Evolutionary conservation across 805 yeast species (phyloP), one percentile per base, ranked within the genome.

Genomic region (Sugiyamaella americana): DNA sequence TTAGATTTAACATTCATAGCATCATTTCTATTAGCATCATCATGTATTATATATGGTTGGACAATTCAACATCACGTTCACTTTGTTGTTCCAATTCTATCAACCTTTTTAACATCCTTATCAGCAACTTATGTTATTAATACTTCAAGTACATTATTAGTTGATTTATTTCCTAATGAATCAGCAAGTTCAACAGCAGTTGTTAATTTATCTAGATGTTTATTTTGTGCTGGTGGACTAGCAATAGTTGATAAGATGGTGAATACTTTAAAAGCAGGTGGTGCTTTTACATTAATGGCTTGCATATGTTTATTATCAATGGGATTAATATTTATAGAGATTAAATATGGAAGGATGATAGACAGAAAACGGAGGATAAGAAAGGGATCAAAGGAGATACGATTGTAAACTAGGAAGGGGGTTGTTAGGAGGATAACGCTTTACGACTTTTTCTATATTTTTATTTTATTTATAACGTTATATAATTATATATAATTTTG

Each of bases 151-250:
- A 84, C 93, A 0, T 63, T 87, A 36, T 61, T 86, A 46, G 84
- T 87, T n/a, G 96, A 88, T 58, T 59, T 87, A 48, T 80, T 74
- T 51, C 95, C 96, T 0, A 63, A 71, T 2, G 74, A 74, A 40
- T 73, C 87, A 0, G 85, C 94, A 0, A 77, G 91, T 2, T 82
- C 89, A 3, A 75, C 87, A 0, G 82, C 93, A 6, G 72, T 84
- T 42, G 70, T 82, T 51, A 88, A 88, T 58, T 65, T 87, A 23
- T 71, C 79, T 19, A 69, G 96, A 55, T 88, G 96, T 59, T 68
- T 76, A n/a, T 56, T 78, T 41, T 81, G 82, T 24, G 95, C 95
- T 0, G 72, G 78, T 1, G 79, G 84, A 37, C 72, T 83, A 18
- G 93, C 85, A 0, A 80, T 79, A 2, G 68, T 86, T 18, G 73